Conservation (phyloP, 495 filamentous ascomycete species). For the Lepidopterella palustris region DNA sequence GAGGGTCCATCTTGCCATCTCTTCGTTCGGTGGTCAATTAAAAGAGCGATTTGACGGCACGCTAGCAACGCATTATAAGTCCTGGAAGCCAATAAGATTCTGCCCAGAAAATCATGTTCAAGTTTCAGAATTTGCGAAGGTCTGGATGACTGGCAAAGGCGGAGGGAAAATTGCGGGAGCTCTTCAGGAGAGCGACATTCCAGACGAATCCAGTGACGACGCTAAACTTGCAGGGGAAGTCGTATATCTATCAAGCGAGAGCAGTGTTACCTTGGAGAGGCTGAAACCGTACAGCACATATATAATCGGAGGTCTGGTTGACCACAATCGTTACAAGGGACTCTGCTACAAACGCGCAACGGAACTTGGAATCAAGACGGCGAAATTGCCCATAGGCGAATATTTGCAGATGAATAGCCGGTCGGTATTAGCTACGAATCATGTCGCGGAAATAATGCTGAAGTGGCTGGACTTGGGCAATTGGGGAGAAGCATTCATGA, state of each 20-base stretch:
- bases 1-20: constrained; percentile 63
- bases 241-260: constrained; percentile 86
- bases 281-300: constrained; percentile 83
- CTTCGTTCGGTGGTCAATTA: constrained; percentile 68
- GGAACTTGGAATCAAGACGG: constrained; percentile 70
- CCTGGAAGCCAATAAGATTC: constrained; percentile 74
- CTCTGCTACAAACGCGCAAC: constrained; percentile 79
- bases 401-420: constrained; percentile 84
- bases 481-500: constrained; percentile 84
- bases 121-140: constrained; percentile 53
- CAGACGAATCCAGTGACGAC: constrained; percentile 26
- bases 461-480: constrained; percentile 81
- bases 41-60: constrained; percentile 72
- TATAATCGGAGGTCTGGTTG: constrained; percentile 89
- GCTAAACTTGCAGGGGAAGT: constrained; percentile 42
- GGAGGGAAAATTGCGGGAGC: constrained; percentile 51
- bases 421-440: constrained; percentile 81
- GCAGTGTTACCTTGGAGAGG: constrained; percentile 67
- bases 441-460: constrained; percentile 94
- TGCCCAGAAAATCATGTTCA: constrained; percentile 61
- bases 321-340: constrained; percentile 91
- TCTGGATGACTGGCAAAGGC: constrained; percentile 49
- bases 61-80: constrained; percentile 56
- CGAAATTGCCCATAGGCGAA: constrained; percentile 85
- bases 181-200: constrained; percentile 32